Evolutionary conservation across 2,329 filamentous ascomycete genomes (phyloP), one percentile per base, ranked within the genome.

Genomic region (Trichophyton simii): DNA sequence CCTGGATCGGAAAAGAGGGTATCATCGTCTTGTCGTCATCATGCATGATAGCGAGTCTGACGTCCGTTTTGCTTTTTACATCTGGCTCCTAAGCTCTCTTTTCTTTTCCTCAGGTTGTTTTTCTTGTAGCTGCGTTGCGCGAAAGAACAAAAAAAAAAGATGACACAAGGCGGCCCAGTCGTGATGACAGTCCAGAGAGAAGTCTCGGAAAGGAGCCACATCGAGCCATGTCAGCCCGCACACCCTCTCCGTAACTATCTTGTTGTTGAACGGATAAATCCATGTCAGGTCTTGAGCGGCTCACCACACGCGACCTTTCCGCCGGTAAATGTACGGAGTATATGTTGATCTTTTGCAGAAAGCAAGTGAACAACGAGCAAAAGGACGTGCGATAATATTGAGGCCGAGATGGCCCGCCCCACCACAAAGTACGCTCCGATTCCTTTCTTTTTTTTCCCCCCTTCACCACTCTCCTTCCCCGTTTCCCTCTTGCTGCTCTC

Each of bases 21-120:
- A 58, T 61, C 62, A 63, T 63, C 62, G 62, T 28, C 34, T 11
- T 60, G 54, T 61, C 59, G 62, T 61, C 62, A 63, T 63, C 61
- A 11, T 60, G 61, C 61, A 63, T 58, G 55, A 44, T 18, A 44
- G 50, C 50, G 50, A 34, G 31, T 18, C 50, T 55, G 50, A 36
- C 50, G 18, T 55, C 28, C 15, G 15, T 55, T 36, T 55, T 55
- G 50, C 22, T 62, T 57, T 50, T 31, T 55, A 9, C 54, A 3
- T 54, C 46, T 58, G 22, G 22, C 18, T 28, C 9, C 38, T 11
- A 41, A 6, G 50, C 31, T 36, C 50, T n/a, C 50, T 55, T 55
- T 55, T 34, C 50, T 55, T 55, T 50, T 20, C 50, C 28, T 55
- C 50, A 34, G 50, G 41, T 44, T 44, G 41, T 44, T 44, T 44